Base-by-base conservation (phyloP, 2,329 filamentous ascomycete genomes). In the Calcarisporium arbuscula region DNA sequence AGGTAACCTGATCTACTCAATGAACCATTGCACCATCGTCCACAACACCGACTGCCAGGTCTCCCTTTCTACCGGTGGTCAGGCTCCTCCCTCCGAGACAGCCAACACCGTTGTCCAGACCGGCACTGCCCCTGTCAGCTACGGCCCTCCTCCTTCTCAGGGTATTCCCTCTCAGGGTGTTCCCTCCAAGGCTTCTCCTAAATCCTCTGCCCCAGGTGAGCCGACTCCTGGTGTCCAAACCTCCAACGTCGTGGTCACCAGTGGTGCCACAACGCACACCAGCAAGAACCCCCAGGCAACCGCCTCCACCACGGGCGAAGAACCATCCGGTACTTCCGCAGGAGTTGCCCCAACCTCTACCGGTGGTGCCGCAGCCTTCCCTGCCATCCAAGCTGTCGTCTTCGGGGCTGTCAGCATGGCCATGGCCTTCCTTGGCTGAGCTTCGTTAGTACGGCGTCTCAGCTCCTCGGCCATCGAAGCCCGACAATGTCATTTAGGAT, bases 1-100 rank as follows among this genome's bases (percentile, higher is more conserved):
- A 62, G 58, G 57, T 3, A 43, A 46, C 16, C 34, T 56, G 19
- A 41, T 62, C 28, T 56, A 57, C 42, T 52, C 57, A 19, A 50
- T 60, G 44, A 61, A 59, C 45, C 42, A 57, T 35, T 63, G 60
- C 51, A 53, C 50, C 41, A 39, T 62, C 32, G 42, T 58, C 19
- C 49, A 57, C 19, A 51, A 49, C 36, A 62, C 58, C 20, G 42
- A 50, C 34, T 64, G 60, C 46, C 41, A 48, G 20, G 40, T 52
- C 30, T 46, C 50, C 30, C 44, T 53, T 32, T 54, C 55, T 18
- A 56, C 47, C 26, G 50, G 38, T 27, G 42, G 33, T 16, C 34
- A 29, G 11, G 37, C 21, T n/a, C 28, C 38, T n/a, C 30, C 48
- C 10, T 34, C 38, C 9, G 43, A 41, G 35, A 25, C 28, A 7